Percentiles rank a stretch among this genome's conserved stretches.
Evolutionary conservation across 2,329 filamentous ascomycete genomes (phyloP).

Genomic region (Clarireedia sp.): DNA sequence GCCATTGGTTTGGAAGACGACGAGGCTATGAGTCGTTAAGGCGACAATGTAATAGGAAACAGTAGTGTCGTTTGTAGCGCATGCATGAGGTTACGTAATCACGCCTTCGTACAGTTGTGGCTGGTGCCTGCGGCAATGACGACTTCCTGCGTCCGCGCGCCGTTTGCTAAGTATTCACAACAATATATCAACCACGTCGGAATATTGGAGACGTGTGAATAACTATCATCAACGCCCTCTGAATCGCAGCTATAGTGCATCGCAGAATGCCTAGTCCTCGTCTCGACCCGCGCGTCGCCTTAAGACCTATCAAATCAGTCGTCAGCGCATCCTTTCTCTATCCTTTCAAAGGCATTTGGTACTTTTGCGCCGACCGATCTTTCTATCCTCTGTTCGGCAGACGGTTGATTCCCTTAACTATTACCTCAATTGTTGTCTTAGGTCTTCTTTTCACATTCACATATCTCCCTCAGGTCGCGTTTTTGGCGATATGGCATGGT

Average conservation of each 20-base stretch:
- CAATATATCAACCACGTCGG: too few species aligned
- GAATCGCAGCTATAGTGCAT: not conserved
- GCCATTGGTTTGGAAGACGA: too few species aligned
- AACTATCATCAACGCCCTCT: too few species aligned
- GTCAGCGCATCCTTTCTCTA: conserved; percentile 36
- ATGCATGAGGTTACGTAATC: too few species aligned
- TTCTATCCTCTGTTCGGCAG: conserved; percentile 75
- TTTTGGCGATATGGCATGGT: conserved; percentile 84
- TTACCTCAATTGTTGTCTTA: conserved; percentile 78
- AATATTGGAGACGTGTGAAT: too few species aligned
- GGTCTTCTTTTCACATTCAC: conserved; percentile 80
- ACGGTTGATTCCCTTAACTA: conserved; percentile 69
- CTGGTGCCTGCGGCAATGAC: too few species aligned
- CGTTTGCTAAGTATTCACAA: too few species aligned
- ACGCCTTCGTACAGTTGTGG: too few species aligned
- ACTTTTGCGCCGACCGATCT: conserved; percentile 68
- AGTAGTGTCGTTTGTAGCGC: too few species aligned
- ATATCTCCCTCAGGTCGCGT: conserved; percentile 81
- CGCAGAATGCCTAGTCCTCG: conserved; percentile 1
- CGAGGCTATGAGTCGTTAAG: too few species aligned
- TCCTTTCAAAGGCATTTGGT: conserved; percentile 67
- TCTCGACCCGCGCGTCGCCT: conserved; percentile 1
- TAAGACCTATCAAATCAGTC: conserved; percentile 19
- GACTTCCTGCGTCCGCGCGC: too few species aligned
- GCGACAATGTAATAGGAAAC: too few species aligned